A percentile compares a stretch with the other conserved stretches of the same genome.
These are phyloP conservation scores for Nidula microcarpa DNA, from an alignment of 768 basidiomycete species.

Conservation along the genomic window DNA sequence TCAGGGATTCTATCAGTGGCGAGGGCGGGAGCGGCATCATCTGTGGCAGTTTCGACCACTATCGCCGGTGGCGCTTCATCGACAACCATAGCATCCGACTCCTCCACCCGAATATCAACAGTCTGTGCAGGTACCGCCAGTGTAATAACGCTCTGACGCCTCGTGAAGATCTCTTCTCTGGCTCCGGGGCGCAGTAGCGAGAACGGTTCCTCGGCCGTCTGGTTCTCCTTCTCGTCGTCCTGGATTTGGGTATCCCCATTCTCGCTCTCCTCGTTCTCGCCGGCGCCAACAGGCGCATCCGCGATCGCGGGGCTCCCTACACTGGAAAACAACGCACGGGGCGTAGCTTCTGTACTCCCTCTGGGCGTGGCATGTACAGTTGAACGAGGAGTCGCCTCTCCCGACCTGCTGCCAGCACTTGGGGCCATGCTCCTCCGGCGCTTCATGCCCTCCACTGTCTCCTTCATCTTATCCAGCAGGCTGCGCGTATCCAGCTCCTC, in stretches of 20 bases:
- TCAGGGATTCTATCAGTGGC: neutral
- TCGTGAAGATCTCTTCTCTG: slow-evolving; percentile 7
- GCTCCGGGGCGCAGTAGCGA: slow-evolving; percentile 16
- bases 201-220: slow-evolving; percentile 6
- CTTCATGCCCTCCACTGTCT: slow-evolving; percentile 46
- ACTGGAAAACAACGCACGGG: neutral
- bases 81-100: slow-evolving; percentile 5
- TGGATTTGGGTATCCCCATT: neutral
- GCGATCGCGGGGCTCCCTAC: neutral
- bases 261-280: neutral
- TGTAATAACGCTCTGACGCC: slow-evolving; percentile 1
- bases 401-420: slow-evolving; percentile 3
- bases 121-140: neutral
- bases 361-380: neutral
- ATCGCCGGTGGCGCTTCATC: slow-evolving; percentile 2
- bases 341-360: neutral
- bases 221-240: neutral
- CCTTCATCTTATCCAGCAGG: slow-evolving; percentile 45
- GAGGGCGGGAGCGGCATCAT: neutral
- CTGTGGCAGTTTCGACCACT: neutral
- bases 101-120: neutral
- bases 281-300: neutral
- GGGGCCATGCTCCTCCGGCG: slow-evolving; percentile 33
- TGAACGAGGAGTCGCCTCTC: neutral
- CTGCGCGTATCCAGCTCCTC: slow-evolving; percentile 36